Conservation (phyloP, 768 basidiomycete species). For the Naganishia kalamii region DNA sequence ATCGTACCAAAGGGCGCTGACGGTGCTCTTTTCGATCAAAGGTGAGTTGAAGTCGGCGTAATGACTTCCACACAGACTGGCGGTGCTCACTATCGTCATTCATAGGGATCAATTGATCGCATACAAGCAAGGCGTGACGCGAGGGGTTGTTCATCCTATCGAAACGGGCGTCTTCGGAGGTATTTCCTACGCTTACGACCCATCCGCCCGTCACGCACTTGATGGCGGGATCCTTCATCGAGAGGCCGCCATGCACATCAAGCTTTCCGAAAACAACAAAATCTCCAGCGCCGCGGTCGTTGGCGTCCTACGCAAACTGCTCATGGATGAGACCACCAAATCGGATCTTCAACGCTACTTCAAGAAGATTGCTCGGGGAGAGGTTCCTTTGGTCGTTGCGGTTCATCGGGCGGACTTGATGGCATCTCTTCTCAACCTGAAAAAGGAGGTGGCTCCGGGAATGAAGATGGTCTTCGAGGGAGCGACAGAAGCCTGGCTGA, state of each 20-base stretch:
- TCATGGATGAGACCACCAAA: slow-evolving; percentile 51
- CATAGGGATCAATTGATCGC: slow-evolving; percentile 49
- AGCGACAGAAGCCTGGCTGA: slow-evolving; percentile 42
- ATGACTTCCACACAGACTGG: background rate
- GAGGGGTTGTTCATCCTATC: slow-evolving; percentile 59
- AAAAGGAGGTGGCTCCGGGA: slow-evolving; percentile 56
- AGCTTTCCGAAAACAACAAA: slow-evolving; percentile 51
- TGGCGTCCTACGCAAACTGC: slow-evolving; percentile 61
- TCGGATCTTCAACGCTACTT: slow-evolving; percentile 53
- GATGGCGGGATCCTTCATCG: slow-evolving; percentile 60
- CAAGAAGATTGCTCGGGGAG: slow-evolving; percentile 52
- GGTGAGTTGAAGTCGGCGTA: slow-evolving; percentile 37
- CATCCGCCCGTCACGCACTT: slow-evolving; percentile 58
- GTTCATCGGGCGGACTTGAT: slow-evolving; percentile 66
- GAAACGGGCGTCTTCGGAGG: slow-evolving; percentile 59
- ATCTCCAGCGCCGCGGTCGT: slow-evolving; percentile 76
- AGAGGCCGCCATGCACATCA: slow-evolving; percentile 63
- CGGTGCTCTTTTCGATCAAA: slow-evolving; percentile 63
- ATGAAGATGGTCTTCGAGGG: slow-evolving; percentile 49
- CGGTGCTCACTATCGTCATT: background rate
- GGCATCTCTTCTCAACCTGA: slow-evolving; percentile 59
- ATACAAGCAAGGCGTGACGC: slow-evolving; percentile 67
- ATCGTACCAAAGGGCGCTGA: slow-evolving; percentile 60
- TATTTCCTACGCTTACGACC: slow-evolving; percentile 58
- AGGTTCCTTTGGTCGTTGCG: slow-evolving; percentile 58